Evolutionary conservation across 805 yeast species (phyloP), one percentile per base, ranked within the genome.

Genomic region (Priceomyces haplophilus): DNA sequence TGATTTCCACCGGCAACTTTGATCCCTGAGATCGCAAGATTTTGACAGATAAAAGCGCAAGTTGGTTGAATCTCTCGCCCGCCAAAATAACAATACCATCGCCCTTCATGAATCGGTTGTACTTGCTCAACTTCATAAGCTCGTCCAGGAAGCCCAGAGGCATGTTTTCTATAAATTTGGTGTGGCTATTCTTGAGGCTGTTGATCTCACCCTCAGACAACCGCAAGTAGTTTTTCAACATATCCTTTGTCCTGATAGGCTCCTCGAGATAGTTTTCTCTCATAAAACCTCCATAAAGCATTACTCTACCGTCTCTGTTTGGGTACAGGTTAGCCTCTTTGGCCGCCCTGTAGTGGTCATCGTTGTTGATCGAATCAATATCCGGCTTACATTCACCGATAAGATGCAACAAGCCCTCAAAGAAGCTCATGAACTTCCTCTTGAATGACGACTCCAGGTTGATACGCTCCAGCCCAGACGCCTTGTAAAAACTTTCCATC

Each of bases 41-140:
- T 32, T 64, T 62, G 13, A 68, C 55, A 1, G 68, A 62, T 8
- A 63, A 51, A 25, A 68, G 53, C 5, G 64, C 71, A 29, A 67
- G 53, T 45, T 61, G 65, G 47, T 64, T 59, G 47, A 62, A 67
- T 31, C 48, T 53, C 29, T 55, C 70, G 15, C 73, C 73, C 7
- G 70, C 73, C 32, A 64, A 53, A 47, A 60, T 61, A n/a, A 67
- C 69, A 18, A 67, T 67, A 4, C 73, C 73, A 43, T 64, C 63
- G 12, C 73, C 73, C 42, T 54, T 48, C 64, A 65, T 59, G 41
- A 59, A 64, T 11, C 49, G 45, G 38, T 58, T 59, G 40, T 44
- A 56, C 41, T 48, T 49, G 32, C 56, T 56, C 30, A 16, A 42
- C n/a, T 52, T 42, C 29, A 49, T 32, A 11, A 65, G 45, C 4